phyloP scores from a whole-genome alignment of 257 asterid species.

The Echium plantagineum region DNA sequence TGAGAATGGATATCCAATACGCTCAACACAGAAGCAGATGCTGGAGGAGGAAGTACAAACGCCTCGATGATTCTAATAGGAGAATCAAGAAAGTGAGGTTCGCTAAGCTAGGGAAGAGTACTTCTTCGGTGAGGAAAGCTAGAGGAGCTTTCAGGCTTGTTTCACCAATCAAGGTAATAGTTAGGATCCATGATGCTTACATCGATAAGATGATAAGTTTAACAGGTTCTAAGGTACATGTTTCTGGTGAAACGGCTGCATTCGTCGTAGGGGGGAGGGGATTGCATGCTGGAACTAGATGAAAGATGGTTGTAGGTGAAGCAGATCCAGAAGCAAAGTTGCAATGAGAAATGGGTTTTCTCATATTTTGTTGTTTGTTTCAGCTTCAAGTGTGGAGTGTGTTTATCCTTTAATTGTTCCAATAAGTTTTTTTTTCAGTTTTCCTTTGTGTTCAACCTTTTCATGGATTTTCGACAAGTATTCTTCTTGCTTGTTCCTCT shows the following conservation, averaged over 20 bases:
- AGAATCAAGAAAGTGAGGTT: conserved; percentile 12
- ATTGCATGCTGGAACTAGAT: background rate
- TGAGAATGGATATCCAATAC: conserved; percentile 13
- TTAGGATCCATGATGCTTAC: conserved; percentile 16
- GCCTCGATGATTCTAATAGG: conserved; percentile 7
- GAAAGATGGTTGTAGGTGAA: background rate
- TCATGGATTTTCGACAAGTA: background rate
- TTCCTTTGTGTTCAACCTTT: background rate
- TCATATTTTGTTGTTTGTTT: background rate
- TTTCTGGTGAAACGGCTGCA: background rate
- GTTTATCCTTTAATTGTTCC: background rate
- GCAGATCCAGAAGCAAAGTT: background rate
- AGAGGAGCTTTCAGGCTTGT: conserved; percentile 8
- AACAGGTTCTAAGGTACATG: conserved; percentile 8
- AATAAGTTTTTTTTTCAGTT: background rate
- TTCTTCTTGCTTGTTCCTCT: background rate
- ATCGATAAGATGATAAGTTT: conserved; percentile 18
- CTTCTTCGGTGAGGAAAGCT: background rate
- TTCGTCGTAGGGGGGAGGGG: background rate
- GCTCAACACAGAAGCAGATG: conserved; percentile 15
- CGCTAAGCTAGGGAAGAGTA: conserved; percentile 7
- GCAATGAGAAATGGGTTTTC: too few relatives aligned
- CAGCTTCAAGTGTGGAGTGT: background rate
- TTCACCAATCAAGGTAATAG: conserved; percentile 12
- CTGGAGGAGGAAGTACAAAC: conserved; percentile 16